phyloP scores from a whole-genome alignment of 2,329 filamentous ascomycete species.

The Chaetomium olivaceum region DNA sequence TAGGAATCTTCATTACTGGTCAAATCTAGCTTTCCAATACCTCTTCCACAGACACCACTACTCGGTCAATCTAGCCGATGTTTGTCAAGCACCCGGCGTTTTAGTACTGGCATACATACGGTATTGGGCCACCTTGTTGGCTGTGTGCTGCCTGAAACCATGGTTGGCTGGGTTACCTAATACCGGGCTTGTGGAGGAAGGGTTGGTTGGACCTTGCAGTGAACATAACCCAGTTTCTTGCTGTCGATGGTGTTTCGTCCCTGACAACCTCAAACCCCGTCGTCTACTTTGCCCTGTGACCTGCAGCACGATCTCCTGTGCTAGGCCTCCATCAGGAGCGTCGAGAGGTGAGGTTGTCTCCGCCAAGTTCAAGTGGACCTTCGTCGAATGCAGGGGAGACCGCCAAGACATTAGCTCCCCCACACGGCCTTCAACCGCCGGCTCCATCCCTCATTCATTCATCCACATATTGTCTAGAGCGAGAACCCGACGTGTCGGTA shows the following conservation, averaged over 20 bases:
- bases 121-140: conserved; percentile 14
- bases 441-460: conserved; percentile 9
- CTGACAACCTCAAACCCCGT: too few relatives aligned
- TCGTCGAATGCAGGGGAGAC: not conserved
- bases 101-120: conserved; percentile 10
- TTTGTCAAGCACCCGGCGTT: conserved; percentile 5
- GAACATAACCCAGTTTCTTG: conserved; percentile 2
- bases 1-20: conserved; percentile 90
- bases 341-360: not conserved
- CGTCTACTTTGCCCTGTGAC: too few relatives aligned
- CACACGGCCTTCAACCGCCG: conserved; percentile 10
- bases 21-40: conserved; percentile 73
- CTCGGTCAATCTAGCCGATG: conserved; percentile 11
- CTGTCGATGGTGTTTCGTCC: too few relatives aligned
- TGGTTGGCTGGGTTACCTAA: conserved; percentile 6
- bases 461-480: conserved; percentile 4
- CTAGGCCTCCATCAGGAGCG: too few relatives aligned
- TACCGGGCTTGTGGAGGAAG: not conserved
- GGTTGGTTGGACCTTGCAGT: not conserved
- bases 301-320: too few relatives aligned
- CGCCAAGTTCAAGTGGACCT: not conserved
- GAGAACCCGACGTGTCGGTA: not conserved
- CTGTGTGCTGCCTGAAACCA: conserved; percentile 9
- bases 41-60: not conserved
- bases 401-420: not conserved